Conservation (phyloP, 2,329 filamentous ascomycete species). For the Juglanconis oblonga region DNA sequence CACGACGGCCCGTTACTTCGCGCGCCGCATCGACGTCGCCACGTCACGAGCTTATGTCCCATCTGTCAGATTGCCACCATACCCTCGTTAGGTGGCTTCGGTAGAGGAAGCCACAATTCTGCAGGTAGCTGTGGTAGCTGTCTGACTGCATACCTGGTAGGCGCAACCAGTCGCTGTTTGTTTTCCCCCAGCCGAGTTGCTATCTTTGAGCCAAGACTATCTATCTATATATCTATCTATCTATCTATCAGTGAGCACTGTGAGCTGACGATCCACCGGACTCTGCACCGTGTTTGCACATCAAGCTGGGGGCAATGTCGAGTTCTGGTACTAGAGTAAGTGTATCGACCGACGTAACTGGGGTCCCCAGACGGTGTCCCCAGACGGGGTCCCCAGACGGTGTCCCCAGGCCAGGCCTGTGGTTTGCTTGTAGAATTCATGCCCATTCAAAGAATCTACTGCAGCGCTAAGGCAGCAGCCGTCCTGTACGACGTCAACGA, state of each 20-base stretch:
- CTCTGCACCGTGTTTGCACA: too few species aligned
- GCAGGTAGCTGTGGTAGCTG: not conserved
- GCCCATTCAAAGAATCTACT: conserved; percentile 2
- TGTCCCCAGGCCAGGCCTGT: not conserved
- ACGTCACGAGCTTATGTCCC: too few species aligned
- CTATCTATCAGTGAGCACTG: not conserved
- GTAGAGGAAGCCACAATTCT: not conserved
- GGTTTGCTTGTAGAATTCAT: not conserved
- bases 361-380: not conserved
- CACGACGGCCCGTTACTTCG: too few species aligned
- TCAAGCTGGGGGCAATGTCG: too few species aligned
- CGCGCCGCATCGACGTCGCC: too few species aligned
- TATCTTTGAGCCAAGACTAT: not conserved
- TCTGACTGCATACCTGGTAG: not conserved
- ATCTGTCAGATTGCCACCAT: not conserved
- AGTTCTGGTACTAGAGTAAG: not conserved
- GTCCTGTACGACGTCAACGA: not conserved
- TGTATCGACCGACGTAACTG: not conserved
- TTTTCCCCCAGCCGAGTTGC: not conserved
- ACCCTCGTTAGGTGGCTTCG: not conserved
- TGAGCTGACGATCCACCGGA: not conserved
- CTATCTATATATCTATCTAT: not conserved
- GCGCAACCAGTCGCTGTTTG: too few species aligned
- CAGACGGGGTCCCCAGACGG: not conserved
- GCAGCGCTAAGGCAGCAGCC: conserved; percentile 6